A percentile compares a stretch with the other conserved stretches of the same genome.
Evolutionary conservation across 2,329 filamentous ascomycete genomes (phyloP).

Genomic region (Penicillium sp.): DNA sequence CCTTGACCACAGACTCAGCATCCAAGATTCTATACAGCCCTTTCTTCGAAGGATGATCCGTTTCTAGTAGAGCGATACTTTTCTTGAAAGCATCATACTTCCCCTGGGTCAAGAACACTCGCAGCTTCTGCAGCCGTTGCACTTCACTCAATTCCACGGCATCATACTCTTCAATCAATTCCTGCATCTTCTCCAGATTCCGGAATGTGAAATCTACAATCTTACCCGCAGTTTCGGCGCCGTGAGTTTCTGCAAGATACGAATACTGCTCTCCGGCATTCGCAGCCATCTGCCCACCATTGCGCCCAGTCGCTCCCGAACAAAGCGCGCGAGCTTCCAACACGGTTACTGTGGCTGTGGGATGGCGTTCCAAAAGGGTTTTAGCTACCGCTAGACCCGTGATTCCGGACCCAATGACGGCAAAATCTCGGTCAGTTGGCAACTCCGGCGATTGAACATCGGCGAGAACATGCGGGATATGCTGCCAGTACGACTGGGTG

Average conservation of each 20-base stretch:
- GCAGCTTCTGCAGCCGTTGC: constrained; percentile 25
- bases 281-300: constrained; percentile 36
- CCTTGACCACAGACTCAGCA: constrained; percentile 13
- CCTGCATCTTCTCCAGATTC: constrained; percentile 39
- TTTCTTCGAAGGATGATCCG: constrained; percentile 23
- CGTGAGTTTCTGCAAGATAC: constrained; percentile 20
- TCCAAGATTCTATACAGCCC: constrained; percentile 28
- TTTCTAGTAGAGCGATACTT: constrained; percentile 23
- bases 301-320: constrained; percentile 40
- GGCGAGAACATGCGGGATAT: constrained; percentile 33
- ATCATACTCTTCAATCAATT: constrained; percentile 37
- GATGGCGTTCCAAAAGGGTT: constrained; percentile 30
- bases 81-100: constrained; percentile 21
- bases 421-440: constrained; percentile 28
- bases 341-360: constrained; percentile 30
- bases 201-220: constrained; percentile 41
- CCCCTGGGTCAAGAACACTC: constrained; percentile 24
- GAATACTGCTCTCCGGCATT: constrained; percentile 31
- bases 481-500: constrained; percentile 40
- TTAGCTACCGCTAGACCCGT: constrained; percentile 35
- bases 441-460: constrained; percentile 30
- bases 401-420: constrained; percentile 41
- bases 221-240: constrained; percentile 33
- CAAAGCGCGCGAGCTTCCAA: constrained; percentile 38
- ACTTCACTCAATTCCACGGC: constrained; percentile 26